Evolutionary conservation across 352 stramenopile genomes (phyloP), one percentile per base, ranked within the genome.

Genomic region (Phytophthora ohioensis): DNA sequence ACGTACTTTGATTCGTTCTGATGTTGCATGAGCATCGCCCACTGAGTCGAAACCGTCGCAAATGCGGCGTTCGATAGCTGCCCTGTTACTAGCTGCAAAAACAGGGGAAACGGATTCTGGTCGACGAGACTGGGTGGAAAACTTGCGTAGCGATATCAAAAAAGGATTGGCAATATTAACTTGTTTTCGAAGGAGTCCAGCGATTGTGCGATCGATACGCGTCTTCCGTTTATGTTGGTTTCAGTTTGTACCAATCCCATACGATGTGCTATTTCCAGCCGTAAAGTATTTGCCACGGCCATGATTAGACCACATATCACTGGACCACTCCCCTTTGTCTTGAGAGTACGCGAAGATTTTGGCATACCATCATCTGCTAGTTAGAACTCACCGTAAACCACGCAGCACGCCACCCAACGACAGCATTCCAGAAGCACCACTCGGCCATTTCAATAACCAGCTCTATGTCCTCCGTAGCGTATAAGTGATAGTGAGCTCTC

Each of bases 301-400:
- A 56, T 53, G 48, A 21, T 56, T 56, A 4, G 31, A 27, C 32
- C 15, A 47, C 48, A 27, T 34, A 54, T 41, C 47, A 39, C 30
- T 54, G 27, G 10, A 54, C 30, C 30, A 54, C 12, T 54, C 34
- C 49, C 49, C 21, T 12, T 57, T 57, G 3, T 43, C 34, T 43
- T 57, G 15, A 12, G 35, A 57, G 7, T 57, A 57, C 49, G 15
- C 10, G 13, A 54, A 54, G 27, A 54, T 27, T 1, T 21, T 21
- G 17, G 17, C 17, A 0, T 21, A 21, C 17, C 17, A 21, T 21
- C 17, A 21, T 21, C 17, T 1, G 17, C 17, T 21, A 21, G 17
- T 1, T 21, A 21, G 17, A 21, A 21, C 17, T 21, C 17, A 21
- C 17, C 17, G 17, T 21, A 21, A 0, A 21, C 0, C 17, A 21